These are phyloP conservation scores for Houttuynia cordata DNA, from an alignment of 164 flowering plant species.

Conservation along the genomic window DNA sequence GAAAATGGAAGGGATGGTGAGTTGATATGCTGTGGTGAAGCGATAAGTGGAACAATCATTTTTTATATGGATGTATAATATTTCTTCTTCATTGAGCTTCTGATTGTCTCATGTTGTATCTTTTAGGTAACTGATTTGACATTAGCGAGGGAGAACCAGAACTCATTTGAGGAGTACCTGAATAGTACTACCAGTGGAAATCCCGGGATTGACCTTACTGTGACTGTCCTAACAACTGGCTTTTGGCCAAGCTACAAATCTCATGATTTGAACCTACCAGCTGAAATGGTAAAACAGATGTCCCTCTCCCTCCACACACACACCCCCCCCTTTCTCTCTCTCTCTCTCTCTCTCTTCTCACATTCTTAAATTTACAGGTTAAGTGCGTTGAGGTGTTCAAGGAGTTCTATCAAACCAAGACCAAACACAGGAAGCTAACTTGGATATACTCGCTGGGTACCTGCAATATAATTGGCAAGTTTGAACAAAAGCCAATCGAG, in stretches of 20 bases:
- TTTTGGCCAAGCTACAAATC: conserved; percentile 96
- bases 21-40: conserved; percentile 5
- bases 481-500: conserved; percentile 71
- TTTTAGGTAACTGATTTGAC: conserved; percentile 79
- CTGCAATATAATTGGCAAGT: conserved; percentile 70
- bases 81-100: not conserved
- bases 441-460: conserved; percentile 93
- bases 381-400: conserved; percentile 77
- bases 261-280: conserved; percentile 75
- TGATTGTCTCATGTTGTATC: not conserved
- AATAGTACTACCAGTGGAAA: conserved; percentile 35
- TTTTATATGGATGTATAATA: not conserved
- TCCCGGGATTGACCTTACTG: conserved; percentile 89
- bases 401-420: conserved; percentile 75
- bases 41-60: not conserved
- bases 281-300: conserved; percentile 51
- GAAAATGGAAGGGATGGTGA: conserved; percentile 97
- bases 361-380: conserved; percentile 31
- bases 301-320: not conserved
- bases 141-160: conserved; percentile 73
- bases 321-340: no score
- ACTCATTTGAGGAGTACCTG: conserved; percentile 67
- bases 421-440: conserved; percentile 80
- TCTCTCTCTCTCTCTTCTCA: not conserved
- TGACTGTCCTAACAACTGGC: conserved; percentile 85